These are phyloP conservation scores for Calendula officinalis DNA, from an alignment of 129 eudicot species.

Conservation along the genomic window DNA sequence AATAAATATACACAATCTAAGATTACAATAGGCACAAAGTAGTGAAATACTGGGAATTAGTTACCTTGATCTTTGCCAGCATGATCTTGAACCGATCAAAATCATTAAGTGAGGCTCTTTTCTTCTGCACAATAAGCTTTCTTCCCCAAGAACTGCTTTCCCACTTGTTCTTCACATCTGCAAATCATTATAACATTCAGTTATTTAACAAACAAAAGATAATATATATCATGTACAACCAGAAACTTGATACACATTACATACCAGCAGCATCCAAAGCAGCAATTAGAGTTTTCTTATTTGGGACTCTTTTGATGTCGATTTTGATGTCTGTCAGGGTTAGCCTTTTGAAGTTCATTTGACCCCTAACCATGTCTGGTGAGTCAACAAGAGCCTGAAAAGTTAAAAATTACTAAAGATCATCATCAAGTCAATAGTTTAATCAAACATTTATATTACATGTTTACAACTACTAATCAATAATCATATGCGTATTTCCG, in stretches of 20 bases:
- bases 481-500: no score
- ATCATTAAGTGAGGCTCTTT: conserved; percentile 55
- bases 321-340: conserved; percentile 67
- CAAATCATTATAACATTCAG: not conserved
- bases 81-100: conserved; percentile 60
- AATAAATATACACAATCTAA: not conserved
- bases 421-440: no score
- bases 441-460: no score
- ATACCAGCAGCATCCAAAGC: conserved; percentile 75
- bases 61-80: conserved; percentile 64
- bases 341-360: conserved; percentile 69
- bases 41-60: no score
- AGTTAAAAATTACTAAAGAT: no score
- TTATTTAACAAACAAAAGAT: not conserved
- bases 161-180: conserved; percentile 66
- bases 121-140: conserved; percentile 60
- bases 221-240: not conserved
- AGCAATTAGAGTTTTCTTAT: conserved; percentile 59
- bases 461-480: no score
- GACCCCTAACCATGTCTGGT: conserved; percentile 71
- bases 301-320: conserved; percentile 64
- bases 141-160: conserved; percentile 64
- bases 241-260: conserved; percentile 16
- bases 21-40: not conserved
- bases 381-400: conserved; percentile 74